Evolutionary conservation across 108 stramenopile species (phyloP).

Genomic region (Nitzschia sp.): DNA sequence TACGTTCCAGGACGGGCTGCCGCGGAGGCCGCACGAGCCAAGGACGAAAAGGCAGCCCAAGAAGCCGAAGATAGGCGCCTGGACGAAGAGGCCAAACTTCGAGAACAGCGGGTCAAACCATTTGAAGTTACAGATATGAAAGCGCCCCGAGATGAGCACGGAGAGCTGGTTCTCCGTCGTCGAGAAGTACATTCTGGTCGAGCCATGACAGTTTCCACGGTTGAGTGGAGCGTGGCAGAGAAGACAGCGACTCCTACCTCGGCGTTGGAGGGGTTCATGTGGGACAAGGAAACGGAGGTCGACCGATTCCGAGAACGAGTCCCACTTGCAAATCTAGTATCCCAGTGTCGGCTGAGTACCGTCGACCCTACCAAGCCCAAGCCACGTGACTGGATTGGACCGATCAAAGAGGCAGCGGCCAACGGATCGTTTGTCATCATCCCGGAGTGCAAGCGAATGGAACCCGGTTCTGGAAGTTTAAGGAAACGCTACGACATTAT

Average conservation of each 20-base stretch:
- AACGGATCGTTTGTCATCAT: conserved; percentile 73
- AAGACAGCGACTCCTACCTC: conserved; percentile 76
- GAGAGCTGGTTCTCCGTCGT: conserved; percentile 76
- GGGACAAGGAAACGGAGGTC: conserved; percentile 91
- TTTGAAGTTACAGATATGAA: conserved; percentile 12
- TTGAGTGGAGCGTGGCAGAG: conserved; percentile 91
- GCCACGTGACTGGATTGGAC: conserved; percentile 79
- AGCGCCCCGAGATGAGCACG: conserved; percentile 70
- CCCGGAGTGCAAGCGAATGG: conserved; percentile 83
- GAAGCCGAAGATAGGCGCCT: conserved; percentile 30
- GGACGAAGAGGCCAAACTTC: conserved; percentile 37
- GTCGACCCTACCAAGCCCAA: conserved; percentile 69
- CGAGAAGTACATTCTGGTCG: conserved; percentile 86
- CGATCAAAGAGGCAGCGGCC: conserved; percentile 47
- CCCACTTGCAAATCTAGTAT: conserved; percentile 74
- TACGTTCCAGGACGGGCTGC: conserved; percentile 53
- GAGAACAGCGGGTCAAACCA: conserved; percentile 4
- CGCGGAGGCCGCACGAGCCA: conserved; percentile 34
- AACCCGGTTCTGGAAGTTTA: conserved; percentile 77
- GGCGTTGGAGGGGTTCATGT: conserved; percentile 83
- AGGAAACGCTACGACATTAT: conserved; percentile 73
- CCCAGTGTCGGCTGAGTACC: conserved; percentile 57
- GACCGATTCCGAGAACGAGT: conserved; percentile 83
- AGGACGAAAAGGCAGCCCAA: conserved; percentile 38
- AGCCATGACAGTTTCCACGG: conserved; percentile 74